Conservation (phyloP, 768 basidiomycete species). For the Lentinus tigrinus region DNA sequence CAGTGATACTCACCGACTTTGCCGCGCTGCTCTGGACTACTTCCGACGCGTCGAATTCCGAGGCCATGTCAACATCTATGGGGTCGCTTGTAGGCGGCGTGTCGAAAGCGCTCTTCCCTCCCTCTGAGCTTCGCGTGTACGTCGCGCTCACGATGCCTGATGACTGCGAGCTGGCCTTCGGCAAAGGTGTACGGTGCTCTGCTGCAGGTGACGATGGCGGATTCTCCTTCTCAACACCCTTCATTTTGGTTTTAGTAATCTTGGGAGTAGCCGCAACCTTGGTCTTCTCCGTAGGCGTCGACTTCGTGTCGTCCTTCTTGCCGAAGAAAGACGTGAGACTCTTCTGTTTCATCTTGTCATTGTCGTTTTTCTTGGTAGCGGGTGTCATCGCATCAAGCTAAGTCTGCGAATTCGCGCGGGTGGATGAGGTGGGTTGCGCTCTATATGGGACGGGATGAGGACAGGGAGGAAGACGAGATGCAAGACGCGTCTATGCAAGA, state of each 20-base stretch:
- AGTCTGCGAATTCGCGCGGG: not conserved
- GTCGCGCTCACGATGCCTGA: constrained; percentile 38
- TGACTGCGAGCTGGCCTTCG: constrained; percentile 30
- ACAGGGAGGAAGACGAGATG: not conserved
- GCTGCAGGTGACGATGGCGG: constrained; percentile 18
- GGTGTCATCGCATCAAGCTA: constrained; percentile 1
- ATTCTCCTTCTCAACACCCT: constrained; percentile 16
- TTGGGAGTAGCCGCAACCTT: constrained; percentile 7
- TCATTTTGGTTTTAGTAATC: constrained; percentile 9
- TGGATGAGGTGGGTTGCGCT: not conserved
- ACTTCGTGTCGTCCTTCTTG: constrained; percentile 22
- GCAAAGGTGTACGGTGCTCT: constrained; percentile 18
- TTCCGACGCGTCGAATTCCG: constrained; percentile 45
- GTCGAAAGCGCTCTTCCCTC: constrained; percentile 43
- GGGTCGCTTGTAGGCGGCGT: constrained; percentile 80
- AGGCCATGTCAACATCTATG: constrained; percentile 74
- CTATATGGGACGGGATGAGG: not conserved
- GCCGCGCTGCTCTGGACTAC: constrained; percentile 7
- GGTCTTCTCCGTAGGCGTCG: constrained; percentile 2
- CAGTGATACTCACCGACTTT: constrained; percentile 13
- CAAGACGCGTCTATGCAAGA: constrained; percentile 1
- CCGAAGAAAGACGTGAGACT: constrained; percentile 70
- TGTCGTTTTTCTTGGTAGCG: not conserved
- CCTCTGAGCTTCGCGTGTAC: constrained; percentile 46
- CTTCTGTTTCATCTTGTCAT: constrained; percentile 63